Conservation (phyloP, 1,284 basidiomycete genomes). For the Leccinum angustisporum region DNA sequence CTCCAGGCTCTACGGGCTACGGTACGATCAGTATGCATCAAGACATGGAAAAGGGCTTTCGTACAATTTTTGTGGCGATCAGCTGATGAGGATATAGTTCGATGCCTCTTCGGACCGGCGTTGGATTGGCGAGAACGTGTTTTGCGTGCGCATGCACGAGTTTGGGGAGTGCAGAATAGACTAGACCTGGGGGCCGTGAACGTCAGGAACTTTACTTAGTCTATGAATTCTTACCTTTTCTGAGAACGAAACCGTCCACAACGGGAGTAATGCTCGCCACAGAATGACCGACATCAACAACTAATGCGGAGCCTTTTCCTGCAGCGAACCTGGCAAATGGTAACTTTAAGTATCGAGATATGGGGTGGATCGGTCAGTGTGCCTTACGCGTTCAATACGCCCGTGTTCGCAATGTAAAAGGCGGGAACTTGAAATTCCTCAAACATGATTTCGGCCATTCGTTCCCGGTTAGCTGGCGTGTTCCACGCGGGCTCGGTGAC, state of each 20-base stretch:
- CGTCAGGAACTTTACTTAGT: background rate
- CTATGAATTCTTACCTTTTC: conserved; percentile 68
- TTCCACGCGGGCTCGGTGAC: conserved; percentile 98
- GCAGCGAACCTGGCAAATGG: conserved; percentile 76
- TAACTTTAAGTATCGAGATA: conserved; percentile 12
- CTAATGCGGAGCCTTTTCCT: conserved; percentile 93
- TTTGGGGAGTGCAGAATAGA: conserved; percentile 70
- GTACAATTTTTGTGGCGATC: conserved; percentile 72
- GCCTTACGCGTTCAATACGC: conserved; percentile 90
- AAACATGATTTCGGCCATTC: conserved; percentile 95
- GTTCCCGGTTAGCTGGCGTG: conserved; percentile 83
- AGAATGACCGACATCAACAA: conserved; percentile 91
- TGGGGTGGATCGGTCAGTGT: conserved; percentile 2
- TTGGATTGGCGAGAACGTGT: conserved; percentile 56
- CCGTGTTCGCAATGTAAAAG: conserved; percentile 95
- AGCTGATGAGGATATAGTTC: conserved; percentile 84
- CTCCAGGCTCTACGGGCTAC: conserved; percentile 63
- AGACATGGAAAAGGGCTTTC: background rate
- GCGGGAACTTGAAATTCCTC: conserved; percentile 95
- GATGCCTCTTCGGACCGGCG: conserved; percentile 51
- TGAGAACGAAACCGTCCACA: conserved; percentile 95
- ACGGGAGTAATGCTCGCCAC: conserved; percentile 92
- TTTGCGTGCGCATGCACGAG: conserved; percentile 75
- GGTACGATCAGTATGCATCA: background rate
- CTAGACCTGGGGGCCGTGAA: conserved; percentile 50